phyloP scores from a whole-genome alignment of 179 eudicot genomes.

The Beta macrorhiza region DNA sequence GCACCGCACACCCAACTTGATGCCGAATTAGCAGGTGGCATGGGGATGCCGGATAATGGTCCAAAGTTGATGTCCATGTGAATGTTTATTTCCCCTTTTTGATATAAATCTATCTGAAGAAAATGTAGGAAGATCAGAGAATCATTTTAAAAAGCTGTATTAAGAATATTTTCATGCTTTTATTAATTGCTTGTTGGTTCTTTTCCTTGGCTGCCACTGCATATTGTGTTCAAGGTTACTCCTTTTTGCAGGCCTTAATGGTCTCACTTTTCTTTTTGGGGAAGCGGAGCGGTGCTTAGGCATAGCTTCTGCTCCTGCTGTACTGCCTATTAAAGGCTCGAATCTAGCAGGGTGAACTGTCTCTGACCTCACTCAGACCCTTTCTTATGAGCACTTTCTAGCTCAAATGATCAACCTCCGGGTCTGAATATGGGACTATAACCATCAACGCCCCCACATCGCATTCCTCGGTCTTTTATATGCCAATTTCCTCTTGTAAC shows the following conservation, averaged over 20 bases:
- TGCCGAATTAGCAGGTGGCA: constrained; percentile 25
- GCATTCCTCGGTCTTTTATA: too few species aligned
- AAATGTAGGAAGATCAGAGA: constrained; percentile 3
- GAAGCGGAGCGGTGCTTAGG: background rate
- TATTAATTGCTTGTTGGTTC: background rate
- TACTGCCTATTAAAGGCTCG: too few species aligned
- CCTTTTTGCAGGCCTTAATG: background rate
- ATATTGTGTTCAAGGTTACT: background rate
- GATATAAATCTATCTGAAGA: background rate
- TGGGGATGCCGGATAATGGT: constrained; percentile 26
- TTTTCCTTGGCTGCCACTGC: background rate
- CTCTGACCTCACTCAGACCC: background rate
- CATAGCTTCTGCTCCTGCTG: background rate
- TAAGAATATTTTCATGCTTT: constrained; percentile 3
- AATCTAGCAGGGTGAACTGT: background rate
- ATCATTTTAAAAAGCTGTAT: constrained; percentile 8
- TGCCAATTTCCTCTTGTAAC: too few species aligned
- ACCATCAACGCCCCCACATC: too few species aligned
- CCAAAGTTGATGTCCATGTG: constrained; percentile 27
- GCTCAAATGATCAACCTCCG: background rate
- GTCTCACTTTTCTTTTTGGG: background rate
- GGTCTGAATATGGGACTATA: too few species aligned
- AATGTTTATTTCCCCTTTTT: background rate
- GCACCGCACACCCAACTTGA: constrained; percentile 27
- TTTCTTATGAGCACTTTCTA: background rate